Evolutionary conservation across 2,329 filamentous ascomycete genomes (phyloP), one percentile per base, ranked within the genome.

Genomic region (Leptographium lundbergii): DNA sequence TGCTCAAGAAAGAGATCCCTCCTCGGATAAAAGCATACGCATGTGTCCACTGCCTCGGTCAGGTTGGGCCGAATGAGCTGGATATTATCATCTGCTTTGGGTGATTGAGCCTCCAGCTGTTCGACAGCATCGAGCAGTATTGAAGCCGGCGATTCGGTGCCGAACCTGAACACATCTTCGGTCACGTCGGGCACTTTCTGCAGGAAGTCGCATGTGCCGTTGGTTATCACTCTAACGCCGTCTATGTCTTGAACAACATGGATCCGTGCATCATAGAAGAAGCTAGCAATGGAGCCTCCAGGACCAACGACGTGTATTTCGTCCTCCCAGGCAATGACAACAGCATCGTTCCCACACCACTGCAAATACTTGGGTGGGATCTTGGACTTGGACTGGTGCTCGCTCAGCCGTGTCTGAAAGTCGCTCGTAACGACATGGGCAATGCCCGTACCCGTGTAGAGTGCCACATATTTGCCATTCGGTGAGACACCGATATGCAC

Each of bases 11-110:
- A 22, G 22, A n/a, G 7, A 39, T 17, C 36, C 14, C 13, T 6
- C 36, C 14, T 36, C n/a, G 9, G 5, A 50, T 6, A 25, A 9
- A 7, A 4, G 56, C 63, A 11, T 57, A 64, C 88, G 69, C 94
- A 99, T 0, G 86, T 88, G 70, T 96, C 91, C 0, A 99, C 92
- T 2, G 94, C 94, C 69, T 96, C 91, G 2, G 90, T 90, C 3
- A 99, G 80, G 65, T 87, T 91, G 0, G 88, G 80, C 51, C 90
- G 82, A 66, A 99, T 99, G 2, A 96, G 81, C 68, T 97, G 94
- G 59, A 99, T 96, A 64, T 96, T 92, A 67, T 99, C 94, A 67
- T 99, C 94, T 9, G 94, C 94, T 71, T 96, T 97, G 1, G 94
- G 92, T 0, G 92, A 97, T 69, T 96, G 91, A 63, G 89, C 85